Percentiles rank a stretch among this genome's conserved stretches.
phyloP scores from a whole-genome alignment of 148 eudicot species.

The Rhododendron molle region DNA sequence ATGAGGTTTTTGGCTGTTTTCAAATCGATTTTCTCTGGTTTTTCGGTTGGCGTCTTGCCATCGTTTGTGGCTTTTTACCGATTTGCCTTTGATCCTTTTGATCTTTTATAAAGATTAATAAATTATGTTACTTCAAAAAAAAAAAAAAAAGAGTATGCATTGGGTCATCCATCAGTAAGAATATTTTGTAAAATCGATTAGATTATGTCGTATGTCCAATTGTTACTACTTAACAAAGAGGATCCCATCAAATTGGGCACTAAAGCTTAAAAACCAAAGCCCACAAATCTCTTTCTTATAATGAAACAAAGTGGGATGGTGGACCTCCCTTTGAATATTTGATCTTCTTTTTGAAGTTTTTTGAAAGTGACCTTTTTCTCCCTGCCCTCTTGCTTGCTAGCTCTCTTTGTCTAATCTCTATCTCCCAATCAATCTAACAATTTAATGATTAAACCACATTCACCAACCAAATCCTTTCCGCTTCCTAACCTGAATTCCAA shows the following conservation, averaged over 20 bases:
- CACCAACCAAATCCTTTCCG: neutral
- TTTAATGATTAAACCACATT: neutral
- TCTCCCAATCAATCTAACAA: neutral
- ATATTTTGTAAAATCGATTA: neutral
- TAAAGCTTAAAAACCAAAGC: neutral
- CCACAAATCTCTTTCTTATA: neutral
- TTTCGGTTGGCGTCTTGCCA: too few species aligned
- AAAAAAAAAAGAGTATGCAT: neutral
- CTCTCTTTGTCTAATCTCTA: neutral
- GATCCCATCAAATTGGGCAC: neutral
- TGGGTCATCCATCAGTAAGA: neutral
- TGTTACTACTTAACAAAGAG: neutral
- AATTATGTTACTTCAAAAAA: too few species aligned
- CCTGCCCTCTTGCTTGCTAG: neutral
- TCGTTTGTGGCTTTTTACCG: too few species aligned
- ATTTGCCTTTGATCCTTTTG: too few species aligned
- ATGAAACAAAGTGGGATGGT: conserved; percentile 19
- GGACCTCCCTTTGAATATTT: conserved; percentile 12
- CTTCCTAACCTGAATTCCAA: neutral
- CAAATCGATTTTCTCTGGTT: too few species aligned
- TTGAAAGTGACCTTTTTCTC: neutral
- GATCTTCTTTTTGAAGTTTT: neutral
- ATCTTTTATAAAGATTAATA: too few species aligned
- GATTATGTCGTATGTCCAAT: neutral
- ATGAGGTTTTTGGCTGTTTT: too few species aligned